A percentile compares a stretch with the other conserved stretches of the same genome.
Conservation (phyloP, 306 rosid species). For the Prunus padus region DNA sequence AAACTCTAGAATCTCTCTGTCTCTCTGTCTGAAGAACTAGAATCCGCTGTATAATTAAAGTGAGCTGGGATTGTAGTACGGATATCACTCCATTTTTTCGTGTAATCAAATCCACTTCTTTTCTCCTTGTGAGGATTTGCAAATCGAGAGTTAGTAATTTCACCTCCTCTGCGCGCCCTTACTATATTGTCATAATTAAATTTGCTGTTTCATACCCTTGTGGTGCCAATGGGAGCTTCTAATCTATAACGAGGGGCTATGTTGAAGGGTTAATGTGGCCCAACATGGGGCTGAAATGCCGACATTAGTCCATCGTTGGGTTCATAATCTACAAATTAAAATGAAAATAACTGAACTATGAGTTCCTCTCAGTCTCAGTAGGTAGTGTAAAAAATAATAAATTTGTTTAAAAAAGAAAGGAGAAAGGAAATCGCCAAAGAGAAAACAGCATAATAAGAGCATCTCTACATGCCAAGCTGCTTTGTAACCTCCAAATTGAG, state of each 20-base stretch:
- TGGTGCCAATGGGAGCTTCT: background rate
- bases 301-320: no score
- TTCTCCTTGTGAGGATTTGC: background rate
- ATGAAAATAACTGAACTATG: background rate
- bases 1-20: background rate
- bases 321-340: no score
- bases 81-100: conserved; percentile 28
- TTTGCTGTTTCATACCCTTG: background rate
- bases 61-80: conserved; percentile 20
- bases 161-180: background rate
- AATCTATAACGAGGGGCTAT: no score
- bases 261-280: no score
- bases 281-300: no score
- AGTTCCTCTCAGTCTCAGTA: background rate
- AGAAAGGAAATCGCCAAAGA: background rate
- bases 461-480: background rate
- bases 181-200: background rate
- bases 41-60: conserved; percentile 10
- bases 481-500: background rate
- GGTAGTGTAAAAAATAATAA: background rate
- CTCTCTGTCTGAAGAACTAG: conserved; percentile 13
- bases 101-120: conserved; percentile 8
- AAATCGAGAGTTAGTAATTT: background rate
- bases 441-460: background rate
- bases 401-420: background rate